Conservation (phyloP, 2,329 filamentous ascomycete genomes). For the Lachnellula occidentalis region DNA sequence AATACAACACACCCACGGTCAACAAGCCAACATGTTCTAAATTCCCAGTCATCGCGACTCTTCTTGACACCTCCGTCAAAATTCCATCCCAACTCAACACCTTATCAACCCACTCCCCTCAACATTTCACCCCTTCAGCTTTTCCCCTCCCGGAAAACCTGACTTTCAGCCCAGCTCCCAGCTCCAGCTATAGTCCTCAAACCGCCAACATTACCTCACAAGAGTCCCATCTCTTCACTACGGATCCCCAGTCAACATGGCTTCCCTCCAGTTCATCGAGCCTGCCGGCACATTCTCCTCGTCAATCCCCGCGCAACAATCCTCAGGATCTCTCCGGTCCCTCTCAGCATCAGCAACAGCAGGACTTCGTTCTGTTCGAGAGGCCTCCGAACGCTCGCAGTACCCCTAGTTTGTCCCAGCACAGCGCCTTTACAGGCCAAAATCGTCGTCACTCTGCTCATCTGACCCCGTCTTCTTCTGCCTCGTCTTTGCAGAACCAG, state of each 20-base stretch:
- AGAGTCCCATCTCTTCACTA: conserved; percentile 74
- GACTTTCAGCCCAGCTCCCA: conserved; percentile 60
- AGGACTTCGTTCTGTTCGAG: conserved; percentile 67
- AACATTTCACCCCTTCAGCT: conserved; percentile 42
- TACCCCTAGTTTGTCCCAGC: conserved; percentile 32
- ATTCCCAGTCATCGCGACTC: conserved; percentile 37
- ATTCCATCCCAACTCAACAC: conserved; percentile 44
- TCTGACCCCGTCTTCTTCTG: conserved; percentile 38
- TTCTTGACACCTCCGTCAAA: conserved; percentile 39
- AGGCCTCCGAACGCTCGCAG: conserved; percentile 28
- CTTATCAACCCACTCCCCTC: conserved; percentile 40
- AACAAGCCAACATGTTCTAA: conserved; percentile 53
- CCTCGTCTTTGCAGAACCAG: conserved; percentile 48
- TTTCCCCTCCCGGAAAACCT: conserved; percentile 55
- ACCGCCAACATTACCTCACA: conserved; percentile 56
- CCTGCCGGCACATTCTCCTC: conserved; percentile 59
- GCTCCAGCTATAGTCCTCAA: conserved; percentile 50
- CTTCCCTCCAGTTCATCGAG: conserved; percentile 62
- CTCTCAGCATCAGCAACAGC: conserved; percentile 26
- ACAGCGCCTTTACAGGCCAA: conserved; percentile 34
- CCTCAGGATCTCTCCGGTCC: conserved; percentile 14
- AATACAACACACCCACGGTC: conserved; percentile 34
- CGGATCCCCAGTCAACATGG: conserved; percentile 77
- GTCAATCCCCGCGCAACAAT: conserved; percentile 40
- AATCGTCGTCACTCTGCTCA: conserved; percentile 48